A percentile compares a stretch with the other conserved stretches of the same genome.
phyloP scores from a whole-genome alignment of 2,329 filamentous ascomycete species.

The Hypoxylon sp. region DNA sequence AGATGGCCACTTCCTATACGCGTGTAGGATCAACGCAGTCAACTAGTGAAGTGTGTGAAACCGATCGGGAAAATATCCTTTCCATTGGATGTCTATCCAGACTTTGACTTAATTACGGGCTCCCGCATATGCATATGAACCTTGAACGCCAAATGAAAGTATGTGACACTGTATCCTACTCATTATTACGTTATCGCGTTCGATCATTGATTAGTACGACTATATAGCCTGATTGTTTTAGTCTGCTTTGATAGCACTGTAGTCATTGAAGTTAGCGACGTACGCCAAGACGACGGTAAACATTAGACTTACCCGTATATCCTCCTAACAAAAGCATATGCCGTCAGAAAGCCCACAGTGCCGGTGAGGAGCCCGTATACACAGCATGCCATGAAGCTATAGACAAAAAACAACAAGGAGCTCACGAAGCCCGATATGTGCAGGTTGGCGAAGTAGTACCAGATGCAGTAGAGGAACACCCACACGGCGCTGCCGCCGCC shows the following conservation, averaged over 20 bases:
- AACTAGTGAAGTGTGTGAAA: background rate
- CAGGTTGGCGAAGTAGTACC: conserved; percentile 86
- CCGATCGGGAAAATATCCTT: background rate
- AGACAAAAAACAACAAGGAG: conserved; percentile 86
- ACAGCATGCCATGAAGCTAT: conserved; percentile 84
- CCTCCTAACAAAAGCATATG: conserved; percentile 85
- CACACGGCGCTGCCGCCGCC: conserved; percentile 83
- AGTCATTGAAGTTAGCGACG: conserved; percentile 37
- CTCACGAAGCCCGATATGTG: conserved; percentile 86
- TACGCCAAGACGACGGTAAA: background rate
- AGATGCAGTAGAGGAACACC: conserved; percentile 86
- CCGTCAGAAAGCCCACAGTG: conserved; percentile 86
- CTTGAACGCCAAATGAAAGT: conserved; percentile 20
- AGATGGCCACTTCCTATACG: background rate
- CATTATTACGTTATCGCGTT: conserved; percentile 43
- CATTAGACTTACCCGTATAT: conserved; percentile 78
- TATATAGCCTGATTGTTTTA: conserved; percentile 48
- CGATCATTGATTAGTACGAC: conserved; percentile 34
- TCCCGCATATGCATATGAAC: conserved; percentile 8
- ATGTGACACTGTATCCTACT: conserved; percentile 38
- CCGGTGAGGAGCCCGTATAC: conserved; percentile 87
- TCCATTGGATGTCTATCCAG: background rate
- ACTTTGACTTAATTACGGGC: conserved; percentile 9
- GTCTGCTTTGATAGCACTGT: conserved; percentile 68
- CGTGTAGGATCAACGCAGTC: background rate